Evolutionary conservation across 2,329 filamentous ascomycete species (phyloP).

Genomic region (Aureobasidium sp.): DNA sequence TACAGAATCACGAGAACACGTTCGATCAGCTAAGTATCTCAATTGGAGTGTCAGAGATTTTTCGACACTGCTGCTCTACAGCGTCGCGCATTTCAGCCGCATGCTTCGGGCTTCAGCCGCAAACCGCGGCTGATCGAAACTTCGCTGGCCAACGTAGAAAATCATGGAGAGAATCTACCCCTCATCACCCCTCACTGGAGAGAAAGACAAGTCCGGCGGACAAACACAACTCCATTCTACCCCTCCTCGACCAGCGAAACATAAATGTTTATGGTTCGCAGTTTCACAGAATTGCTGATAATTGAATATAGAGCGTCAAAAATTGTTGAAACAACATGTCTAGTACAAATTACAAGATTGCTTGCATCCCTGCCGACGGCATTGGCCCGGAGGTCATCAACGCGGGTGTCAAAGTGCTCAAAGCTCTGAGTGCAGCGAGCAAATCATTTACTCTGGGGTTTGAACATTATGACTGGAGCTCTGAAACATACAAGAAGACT

Average conservation of each 20-base stretch:
- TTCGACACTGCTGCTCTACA: too few species aligned
- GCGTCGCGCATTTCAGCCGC: too few species aligned
- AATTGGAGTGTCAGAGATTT: too few species aligned
- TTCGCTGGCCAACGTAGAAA: background rate
- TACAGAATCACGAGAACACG: too few species aligned
- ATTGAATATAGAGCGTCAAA: too few species aligned
- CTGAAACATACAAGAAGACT: conserved; percentile 55
- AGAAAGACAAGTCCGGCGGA: background rate
- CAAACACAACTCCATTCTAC: background rate
- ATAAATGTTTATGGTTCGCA: background rate
- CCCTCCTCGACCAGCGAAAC: background rate
- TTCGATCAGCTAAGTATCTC: too few species aligned
- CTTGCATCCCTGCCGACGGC: conserved; percentile 60
- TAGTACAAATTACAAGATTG: conserved; percentile 40
- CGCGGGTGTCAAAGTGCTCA: conserved; percentile 53
- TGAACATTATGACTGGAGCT: conserved; percentile 57
- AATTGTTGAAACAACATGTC: background rate
- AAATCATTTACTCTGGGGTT: conserved; percentile 53
- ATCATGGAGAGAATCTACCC: background rate
- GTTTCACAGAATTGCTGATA: background rate
- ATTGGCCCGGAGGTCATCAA: conserved; percentile 61
- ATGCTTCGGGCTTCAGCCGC: too few species aligned
- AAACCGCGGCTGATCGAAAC: too few species aligned
- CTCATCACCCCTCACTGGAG: background rate
- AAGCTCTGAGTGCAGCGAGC: conserved; percentile 39